phyloP scores from a whole-genome alignment of 495 filamentous ascomycete genomes.

The Pseudevernia furfuracea region DNA sequence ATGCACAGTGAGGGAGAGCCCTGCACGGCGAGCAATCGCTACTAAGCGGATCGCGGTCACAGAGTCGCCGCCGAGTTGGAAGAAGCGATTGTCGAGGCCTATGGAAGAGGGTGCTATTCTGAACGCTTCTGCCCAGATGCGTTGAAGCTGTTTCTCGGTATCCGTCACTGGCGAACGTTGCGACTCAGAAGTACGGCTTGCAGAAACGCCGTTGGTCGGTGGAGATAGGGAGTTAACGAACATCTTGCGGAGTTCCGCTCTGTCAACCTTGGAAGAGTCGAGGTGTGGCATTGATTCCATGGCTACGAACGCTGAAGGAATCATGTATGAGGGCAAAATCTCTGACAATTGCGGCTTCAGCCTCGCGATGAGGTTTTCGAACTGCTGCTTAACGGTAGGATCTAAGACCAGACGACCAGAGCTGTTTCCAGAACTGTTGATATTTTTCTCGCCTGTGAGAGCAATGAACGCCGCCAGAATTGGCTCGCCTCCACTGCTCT shows the following conservation, averaged over 20 bases:
- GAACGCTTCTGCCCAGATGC: slow-evolving; percentile 34
- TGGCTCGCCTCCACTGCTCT: not conserved
- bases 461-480: not conserved
- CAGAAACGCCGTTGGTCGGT: not conserved
- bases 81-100: slow-evolving; percentile 42
- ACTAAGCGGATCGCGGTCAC: slow-evolving; percentile 52
- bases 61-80: slow-evolving; percentile 50
- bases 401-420: not conserved
- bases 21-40: slow-evolving; percentile 32
- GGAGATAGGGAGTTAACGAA: too few relatives aligned
- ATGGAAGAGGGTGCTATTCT: slow-evolving; percentile 30
- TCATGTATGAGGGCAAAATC: slow-evolving; percentile 37
- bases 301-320: slow-evolving; percentile 42
- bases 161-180: not conserved
- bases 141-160: slow-evolving; percentile 29
- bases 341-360: slow-evolving; percentile 9
- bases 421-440: not conserved
- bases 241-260: slow-evolving; percentile 34
- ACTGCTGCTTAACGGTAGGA: not conserved
- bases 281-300: slow-evolving; percentile 40
- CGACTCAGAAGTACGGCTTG: not conserved
- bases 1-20: slow-evolving; percentile 35
- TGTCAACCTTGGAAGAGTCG: slow-evolving; percentile 45
- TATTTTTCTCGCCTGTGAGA: not conserved
- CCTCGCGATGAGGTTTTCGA: not conserved